These are phyloP conservation scores for Bryoerythrophyllum caledonicum DNA, from an alignment of 225 moss, liverwort and hornwort genomes.

Conservation along the genomic window DNA sequence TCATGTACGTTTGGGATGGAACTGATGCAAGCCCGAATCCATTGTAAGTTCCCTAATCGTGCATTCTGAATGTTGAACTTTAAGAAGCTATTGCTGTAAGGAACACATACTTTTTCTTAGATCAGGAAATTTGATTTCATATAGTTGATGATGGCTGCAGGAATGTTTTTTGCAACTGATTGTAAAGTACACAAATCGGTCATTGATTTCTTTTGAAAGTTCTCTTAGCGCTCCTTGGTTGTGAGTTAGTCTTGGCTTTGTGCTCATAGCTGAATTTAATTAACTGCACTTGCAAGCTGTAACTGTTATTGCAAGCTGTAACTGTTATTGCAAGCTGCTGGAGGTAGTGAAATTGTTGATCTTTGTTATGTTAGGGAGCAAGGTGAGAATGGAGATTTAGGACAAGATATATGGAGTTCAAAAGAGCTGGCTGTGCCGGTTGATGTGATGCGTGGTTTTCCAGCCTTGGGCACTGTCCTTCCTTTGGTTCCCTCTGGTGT, in stretches of 20 bases:
- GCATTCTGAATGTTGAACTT: constrained; percentile 14
- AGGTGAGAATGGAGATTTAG: constrained; percentile 34
- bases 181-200: background rate
- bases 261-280: too few species aligned
- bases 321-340: constrained; percentile 12
- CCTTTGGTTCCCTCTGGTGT: constrained; percentile 57
- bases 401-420: constrained; percentile 50
- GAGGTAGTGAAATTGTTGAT: constrained; percentile 23
- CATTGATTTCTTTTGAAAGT: too few species aligned
- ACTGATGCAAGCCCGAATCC: constrained; percentile 77
- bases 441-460: constrained; percentile 67
- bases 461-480: constrained; percentile 72
- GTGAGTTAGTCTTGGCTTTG: constrained; percentile 1
- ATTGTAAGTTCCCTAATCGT: constrained; percentile 42
- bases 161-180: background rate
- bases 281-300: constrained; percentile 11
- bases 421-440: constrained; percentile 53
- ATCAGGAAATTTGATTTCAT: constrained; percentile 8
- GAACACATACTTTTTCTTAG: background rate
- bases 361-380: constrained; percentile 37
- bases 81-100: constrained; percentile 8
- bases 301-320: too few species aligned
- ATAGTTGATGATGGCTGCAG: background rate
- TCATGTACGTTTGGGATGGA: constrained; percentile 95
- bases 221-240: constrained; percentile 1